Percentiles rank a stretch among this genome's conserved stretches.
phyloP scores from a whole-genome alignment of 2,329 filamentous ascomycete genomes.

The Pseudomassariella vexata region DNA sequence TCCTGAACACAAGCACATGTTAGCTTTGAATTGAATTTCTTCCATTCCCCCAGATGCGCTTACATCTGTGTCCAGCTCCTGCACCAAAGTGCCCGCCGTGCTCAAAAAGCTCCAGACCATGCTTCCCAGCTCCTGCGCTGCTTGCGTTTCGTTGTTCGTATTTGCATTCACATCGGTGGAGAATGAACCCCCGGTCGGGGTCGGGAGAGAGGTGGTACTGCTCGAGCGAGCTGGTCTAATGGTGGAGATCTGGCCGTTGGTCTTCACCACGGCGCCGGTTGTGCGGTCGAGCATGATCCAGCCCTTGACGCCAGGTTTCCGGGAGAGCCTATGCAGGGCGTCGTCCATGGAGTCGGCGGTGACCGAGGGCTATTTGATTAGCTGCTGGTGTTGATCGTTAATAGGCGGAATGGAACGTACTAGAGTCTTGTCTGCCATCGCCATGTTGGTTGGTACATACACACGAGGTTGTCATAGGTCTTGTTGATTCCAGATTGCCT shows the following conservation, averaged over 20 bases:
- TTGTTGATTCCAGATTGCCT: too few relatives aligned
- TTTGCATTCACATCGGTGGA: conserved; percentile 35
- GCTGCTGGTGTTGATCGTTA: too few relatives aligned
- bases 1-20: conserved; percentile 50
- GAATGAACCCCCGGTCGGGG: conserved; percentile 31
- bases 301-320: conserved; percentile 74
- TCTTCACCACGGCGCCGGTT: conserved; percentile 69
- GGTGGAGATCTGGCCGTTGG: conserved; percentile 61
- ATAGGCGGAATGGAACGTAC: conserved; percentile 18
- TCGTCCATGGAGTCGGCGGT: conserved; percentile 58
- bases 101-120: conserved; percentile 74
- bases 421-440: conserved; percentile 21
- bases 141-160: conserved; percentile 46
- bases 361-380: conserved; percentile 31
- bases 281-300: conserved; percentile 69
- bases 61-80: conserved; percentile 67
- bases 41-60: conserved; percentile 1
- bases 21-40: too few relatives aligned
- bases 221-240: conserved; percentile 41
- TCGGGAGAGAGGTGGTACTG: conserved; percentile 15
- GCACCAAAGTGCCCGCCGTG: conserved; percentile 62
- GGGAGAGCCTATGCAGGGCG: conserved; percentile 63
- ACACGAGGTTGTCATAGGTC: too few relatives aligned
- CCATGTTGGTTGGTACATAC: too few relatives aligned
- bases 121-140: conserved; percentile 65